Percentiles rank a stretch among this genome's conserved stretches.
phyloP scores from a whole-genome alignment of 2,329 filamentous ascomycete species.

The Hypoxylon rubiginosum region DNA sequence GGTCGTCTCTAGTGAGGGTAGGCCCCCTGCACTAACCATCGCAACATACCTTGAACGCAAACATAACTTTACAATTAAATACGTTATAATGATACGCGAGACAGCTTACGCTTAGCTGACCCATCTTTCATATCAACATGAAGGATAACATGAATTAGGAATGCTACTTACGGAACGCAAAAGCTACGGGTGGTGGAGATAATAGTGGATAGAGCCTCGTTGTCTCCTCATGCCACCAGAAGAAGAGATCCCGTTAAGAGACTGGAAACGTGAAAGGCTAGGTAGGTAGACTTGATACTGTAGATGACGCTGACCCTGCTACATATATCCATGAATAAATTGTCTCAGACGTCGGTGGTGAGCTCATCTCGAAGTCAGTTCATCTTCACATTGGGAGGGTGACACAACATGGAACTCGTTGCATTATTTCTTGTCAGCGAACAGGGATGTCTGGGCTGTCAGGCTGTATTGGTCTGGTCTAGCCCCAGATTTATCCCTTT shows the following conservation, averaged over 20 bases:
- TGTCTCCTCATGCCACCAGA: too few relatives aligned
- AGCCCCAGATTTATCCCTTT: slow-evolving; percentile 10
- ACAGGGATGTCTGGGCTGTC: slow-evolving; percentile 8
- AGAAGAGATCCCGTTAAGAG: not conserved
- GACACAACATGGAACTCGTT: slow-evolving; percentile 1
- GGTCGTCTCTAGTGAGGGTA: not conserved
- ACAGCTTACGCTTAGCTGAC: not conserved
- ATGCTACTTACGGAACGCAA: not conserved
- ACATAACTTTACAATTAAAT: not conserved
- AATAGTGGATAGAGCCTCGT: not conserved
- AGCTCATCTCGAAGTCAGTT: not conserved
- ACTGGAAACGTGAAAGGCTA: not conserved
- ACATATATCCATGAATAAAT: not conserved
- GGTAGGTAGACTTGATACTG: not conserved
- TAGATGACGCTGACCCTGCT: not conserved
- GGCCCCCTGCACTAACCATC: not conserved
- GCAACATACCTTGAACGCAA: not conserved
- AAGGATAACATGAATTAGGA: not conserved
- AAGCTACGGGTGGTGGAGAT: not conserved
- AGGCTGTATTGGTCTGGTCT: not conserved
- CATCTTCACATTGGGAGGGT: not conserved
- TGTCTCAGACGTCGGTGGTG: not conserved
- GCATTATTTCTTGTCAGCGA: slow-evolving; percentile 12
- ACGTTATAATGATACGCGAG: not conserved
- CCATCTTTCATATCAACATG: not conserved